These are phyloP conservation scores for Cladosporium sp. DNA, from an alignment of 2,329 filamentous ascomycete species.

Conservation along the genomic window DNA sequence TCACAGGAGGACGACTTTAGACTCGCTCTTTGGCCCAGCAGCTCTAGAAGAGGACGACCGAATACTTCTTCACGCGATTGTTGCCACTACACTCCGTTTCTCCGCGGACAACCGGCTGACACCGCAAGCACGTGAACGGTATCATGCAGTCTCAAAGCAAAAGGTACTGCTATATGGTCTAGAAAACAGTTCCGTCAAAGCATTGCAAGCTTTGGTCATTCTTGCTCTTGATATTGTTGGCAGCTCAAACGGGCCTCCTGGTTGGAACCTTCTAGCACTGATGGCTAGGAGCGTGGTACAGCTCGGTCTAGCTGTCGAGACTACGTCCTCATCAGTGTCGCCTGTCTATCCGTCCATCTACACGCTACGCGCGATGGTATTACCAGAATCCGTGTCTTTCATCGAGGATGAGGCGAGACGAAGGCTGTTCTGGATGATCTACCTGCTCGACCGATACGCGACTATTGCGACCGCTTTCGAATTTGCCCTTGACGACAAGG, in stretches of 20 bases:
- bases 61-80: conserved; percentile 79
- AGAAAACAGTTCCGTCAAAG: conserved; percentile 83
- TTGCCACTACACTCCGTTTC: conserved; percentile 79
- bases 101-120: conserved; percentile 71
- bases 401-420: conserved; percentile 84
- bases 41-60: conserved; percentile 74
- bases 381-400: conserved; percentile 77
- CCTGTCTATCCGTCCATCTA: conserved; percentile 82
- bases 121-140: conserved; percentile 64
- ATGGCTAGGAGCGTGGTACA: conserved; percentile 87
- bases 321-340: conserved; percentile 69
- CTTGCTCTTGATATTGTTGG: conserved; percentile 79
- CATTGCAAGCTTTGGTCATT: conserved; percentile 80
- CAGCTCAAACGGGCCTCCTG: conserved; percentile 80
- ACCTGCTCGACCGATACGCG: conserved; percentile 81
- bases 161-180: conserved; percentile 81
- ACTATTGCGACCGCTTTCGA: conserved; percentile 89
- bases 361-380: conserved; percentile 74
- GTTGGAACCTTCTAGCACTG: conserved; percentile 84
- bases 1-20: conserved; percentile 72
- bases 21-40: conserved; percentile 71
- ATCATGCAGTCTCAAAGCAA: conserved; percentile 76
- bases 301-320: conserved; percentile 76
- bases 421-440: conserved; percentile 90
- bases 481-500: conserved; percentile 80